These are phyloP conservation scores for Basipetospora sp. DNA, from an alignment of 2,329 filamentous ascomycete species.

Conservation along the genomic window DNA sequence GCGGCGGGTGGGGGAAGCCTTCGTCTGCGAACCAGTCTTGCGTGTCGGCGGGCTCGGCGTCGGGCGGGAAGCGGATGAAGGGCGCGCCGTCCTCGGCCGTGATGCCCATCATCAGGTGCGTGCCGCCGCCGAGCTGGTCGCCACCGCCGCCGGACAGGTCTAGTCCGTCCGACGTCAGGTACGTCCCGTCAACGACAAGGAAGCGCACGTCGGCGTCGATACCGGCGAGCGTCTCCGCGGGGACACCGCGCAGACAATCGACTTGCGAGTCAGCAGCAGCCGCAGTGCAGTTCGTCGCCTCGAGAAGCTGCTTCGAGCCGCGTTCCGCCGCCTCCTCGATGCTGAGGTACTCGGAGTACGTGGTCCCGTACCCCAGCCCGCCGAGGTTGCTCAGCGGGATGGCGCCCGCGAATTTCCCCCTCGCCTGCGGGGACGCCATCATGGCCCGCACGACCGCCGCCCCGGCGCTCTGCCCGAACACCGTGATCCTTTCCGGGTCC, in stretches of 20 bases:
- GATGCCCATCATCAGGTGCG: slow-evolving; percentile 18
- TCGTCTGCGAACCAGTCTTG: slow-evolving; percentile 10
- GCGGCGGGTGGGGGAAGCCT: slow-evolving; percentile 12
- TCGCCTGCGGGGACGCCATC: slow-evolving; percentile 26
- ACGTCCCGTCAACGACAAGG: slow-evolving; percentile 17
- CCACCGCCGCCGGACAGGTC: slow-evolving; percentile 13
- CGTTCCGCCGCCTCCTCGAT: slow-evolving; percentile 34
- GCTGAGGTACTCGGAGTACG: slow-evolving; percentile 44
- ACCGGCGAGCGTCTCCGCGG: slow-evolving; percentile 24
- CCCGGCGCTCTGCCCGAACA: slow-evolving; percentile 62
- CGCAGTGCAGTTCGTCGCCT: slow-evolving; percentile 33
- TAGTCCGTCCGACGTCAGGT: slow-evolving; percentile 14
- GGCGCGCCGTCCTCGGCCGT: slow-evolving; percentile 23
- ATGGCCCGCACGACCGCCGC: slow-evolving; percentile 27
- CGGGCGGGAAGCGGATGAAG: slow-evolving; percentile 15
- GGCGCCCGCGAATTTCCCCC: slow-evolving; percentile 32
- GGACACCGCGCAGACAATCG: slow-evolving; percentile 35
- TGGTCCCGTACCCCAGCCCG: slow-evolving; percentile 36
- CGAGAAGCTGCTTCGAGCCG: slow-evolving; percentile 35
- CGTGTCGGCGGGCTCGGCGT: slow-evolving; percentile 12
- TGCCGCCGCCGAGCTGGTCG: too few relatives aligned
- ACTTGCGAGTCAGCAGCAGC: slow-evolving; percentile 31
- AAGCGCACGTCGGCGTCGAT: slow-evolving; percentile 16
- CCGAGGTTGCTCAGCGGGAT: slow-evolving; percentile 28
- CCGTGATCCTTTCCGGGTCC: slow-evolving; percentile 62